Conservation (phyloP, 176 grass and related monocot species). For the Aegilops bicornis region DNA sequence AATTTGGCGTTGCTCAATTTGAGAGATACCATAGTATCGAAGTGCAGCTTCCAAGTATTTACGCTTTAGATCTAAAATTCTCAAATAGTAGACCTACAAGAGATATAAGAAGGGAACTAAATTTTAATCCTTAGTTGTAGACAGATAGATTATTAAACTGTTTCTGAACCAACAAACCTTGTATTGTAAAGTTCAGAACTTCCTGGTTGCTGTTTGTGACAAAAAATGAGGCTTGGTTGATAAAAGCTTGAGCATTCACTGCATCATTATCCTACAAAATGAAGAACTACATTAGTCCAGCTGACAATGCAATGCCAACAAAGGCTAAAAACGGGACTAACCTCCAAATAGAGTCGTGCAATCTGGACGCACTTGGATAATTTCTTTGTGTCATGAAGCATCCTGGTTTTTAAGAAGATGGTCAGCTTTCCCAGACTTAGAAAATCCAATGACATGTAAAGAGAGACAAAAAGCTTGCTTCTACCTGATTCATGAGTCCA, state of each 20-base stretch:
- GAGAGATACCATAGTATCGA: slow-evolving; percentile 93
- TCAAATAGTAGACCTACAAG: slow-evolving; percentile 83
- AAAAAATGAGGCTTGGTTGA: slow-evolving; percentile 98
- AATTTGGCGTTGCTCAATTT: slow-evolving; percentile 92
- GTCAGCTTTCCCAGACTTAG: background rate
- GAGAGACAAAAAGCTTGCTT: background rate
- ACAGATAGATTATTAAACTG: background rate
- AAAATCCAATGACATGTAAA: background rate
- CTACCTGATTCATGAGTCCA: slow-evolving; percentile 97
- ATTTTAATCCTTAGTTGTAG: background rate
- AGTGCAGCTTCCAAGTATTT: slow-evolving; percentile 95
- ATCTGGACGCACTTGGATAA: slow-evolving; percentile 95
- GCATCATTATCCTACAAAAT: slow-evolving; percentile 81
- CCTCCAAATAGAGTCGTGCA: slow-evolving; percentile 96
- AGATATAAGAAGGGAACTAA: slow-evolving; percentile 6
- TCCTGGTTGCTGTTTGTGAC: slow-evolving; percentile 83
- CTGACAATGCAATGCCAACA: background rate
- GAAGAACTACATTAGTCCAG: slow-evolving; percentile 19
- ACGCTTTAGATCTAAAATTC: slow-evolving; percentile 93
- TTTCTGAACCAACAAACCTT: slow-evolving; percentile 50
- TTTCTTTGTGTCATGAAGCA: slow-evolving; percentile 92
- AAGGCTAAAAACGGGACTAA: slow-evolving; percentile 27
- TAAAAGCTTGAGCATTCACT: slow-evolving; percentile 92
- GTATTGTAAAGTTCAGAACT: slow-evolving; percentile 90
- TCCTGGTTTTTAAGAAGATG: slow-evolving; percentile 37